These are phyloP conservation scores for Boletus huronensis DNA, from an alignment of 768 basidiomycete species.

Conservation along the genomic window DNA sequence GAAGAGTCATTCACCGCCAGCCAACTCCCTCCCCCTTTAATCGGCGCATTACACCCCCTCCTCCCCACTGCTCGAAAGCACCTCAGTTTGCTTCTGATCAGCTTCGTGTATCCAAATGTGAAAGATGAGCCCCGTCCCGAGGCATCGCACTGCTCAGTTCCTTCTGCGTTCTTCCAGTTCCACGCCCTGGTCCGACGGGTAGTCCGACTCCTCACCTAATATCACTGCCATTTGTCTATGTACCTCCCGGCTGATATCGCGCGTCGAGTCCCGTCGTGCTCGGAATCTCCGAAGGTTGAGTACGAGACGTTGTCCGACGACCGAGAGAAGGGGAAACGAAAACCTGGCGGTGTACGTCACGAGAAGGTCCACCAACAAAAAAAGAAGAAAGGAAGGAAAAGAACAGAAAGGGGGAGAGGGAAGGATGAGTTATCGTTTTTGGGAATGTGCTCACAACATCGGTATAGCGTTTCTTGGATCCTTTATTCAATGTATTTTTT, in stretches of 20 bases:
- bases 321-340: constrained; percentile 5
- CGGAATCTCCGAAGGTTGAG: constrained; percentile 18
- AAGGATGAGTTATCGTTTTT: not conserved
- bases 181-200: not conserved
- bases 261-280: not conserved
- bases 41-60: not conserved
- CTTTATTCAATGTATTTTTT: not conserved
- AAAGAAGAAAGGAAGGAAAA: no score
- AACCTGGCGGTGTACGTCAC: not conserved
- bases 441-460: constrained; percentile 2
- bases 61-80: not conserved
- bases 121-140: not conserved
- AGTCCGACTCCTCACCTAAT: not conserved
- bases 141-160: no score
- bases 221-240: constrained; percentile 12
- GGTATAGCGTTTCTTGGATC: constrained; percentile 16
- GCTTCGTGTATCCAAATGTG: no score
- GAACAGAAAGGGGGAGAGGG: not conserved
- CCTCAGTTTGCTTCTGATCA: not conserved
- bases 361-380: not conserved
- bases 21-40: not conserved
- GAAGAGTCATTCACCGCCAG: not conserved
- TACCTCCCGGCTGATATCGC: constrained; percentile 12
- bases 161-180: not conserved
- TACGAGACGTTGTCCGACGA: constrained; percentile 25